A percentile compares a stretch with the other conserved stretches of the same genome.
Conservation (phyloP, 495 filamentous ascomycete species). For the Hyaloscypha variabilis region DNA sequence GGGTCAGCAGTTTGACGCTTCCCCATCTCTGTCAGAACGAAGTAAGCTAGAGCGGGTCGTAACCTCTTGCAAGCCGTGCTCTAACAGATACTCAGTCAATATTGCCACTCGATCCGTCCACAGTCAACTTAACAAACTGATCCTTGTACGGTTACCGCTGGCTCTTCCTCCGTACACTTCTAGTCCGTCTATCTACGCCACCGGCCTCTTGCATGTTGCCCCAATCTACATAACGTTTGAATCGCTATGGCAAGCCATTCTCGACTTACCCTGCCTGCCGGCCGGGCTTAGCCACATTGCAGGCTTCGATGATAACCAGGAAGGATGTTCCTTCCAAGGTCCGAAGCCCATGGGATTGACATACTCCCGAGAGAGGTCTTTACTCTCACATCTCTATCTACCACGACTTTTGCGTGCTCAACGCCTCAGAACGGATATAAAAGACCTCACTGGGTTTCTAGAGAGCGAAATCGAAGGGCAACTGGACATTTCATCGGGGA, state of each 20-base stretch:
- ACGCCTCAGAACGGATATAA: constrained; percentile 28
- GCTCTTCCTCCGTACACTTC: constrained; percentile 44
- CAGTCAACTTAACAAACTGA: constrained; percentile 48
- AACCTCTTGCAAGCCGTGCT: neutral
- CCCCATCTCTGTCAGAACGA: neutral
- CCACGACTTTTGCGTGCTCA: constrained; percentile 24
- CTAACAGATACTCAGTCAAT: constrained; percentile 24
- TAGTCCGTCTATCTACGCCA: constrained; percentile 39
- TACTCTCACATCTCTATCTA: constrained; percentile 20
- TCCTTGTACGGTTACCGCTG: constrained; percentile 46
- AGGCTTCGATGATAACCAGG: constrained; percentile 14
- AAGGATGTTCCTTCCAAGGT: neutral
- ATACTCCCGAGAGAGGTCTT: neutral
- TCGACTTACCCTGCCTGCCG: constrained; percentile 22
- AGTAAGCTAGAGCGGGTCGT: neutral
- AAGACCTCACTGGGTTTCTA: constrained; percentile 14
- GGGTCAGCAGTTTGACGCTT: neutral
- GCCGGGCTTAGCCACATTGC: constrained; percentile 10
- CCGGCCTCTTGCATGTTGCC: constrained; percentile 45
- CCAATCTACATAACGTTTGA: constrained; percentile 51
- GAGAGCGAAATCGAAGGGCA: constrained; percentile 24
- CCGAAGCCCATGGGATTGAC: constrained; percentile 1
- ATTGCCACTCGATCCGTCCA: constrained; percentile 41
- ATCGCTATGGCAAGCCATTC: constrained; percentile 36
- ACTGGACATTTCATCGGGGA: constrained; percentile 12